A percentile compares a stretch with the other conserved stretches of the same genome.
Conservation (phyloP, 2,329 filamentous ascomycete species). For the Lasiodiplodia sp. region DNA sequence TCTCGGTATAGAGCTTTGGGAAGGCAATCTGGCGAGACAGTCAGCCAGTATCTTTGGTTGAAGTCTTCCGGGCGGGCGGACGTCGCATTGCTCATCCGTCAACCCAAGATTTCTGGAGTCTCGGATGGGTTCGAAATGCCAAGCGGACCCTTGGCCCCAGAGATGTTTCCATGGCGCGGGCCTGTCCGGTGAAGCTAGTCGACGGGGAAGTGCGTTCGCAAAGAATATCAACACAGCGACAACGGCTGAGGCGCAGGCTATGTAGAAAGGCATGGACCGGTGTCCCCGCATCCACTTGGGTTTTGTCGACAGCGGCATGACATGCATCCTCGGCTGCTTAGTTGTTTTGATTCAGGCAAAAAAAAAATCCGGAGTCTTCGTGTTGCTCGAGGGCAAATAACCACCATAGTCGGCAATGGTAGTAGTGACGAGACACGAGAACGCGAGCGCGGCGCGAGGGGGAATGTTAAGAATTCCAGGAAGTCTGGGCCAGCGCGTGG, state of each 20-base stretch:
- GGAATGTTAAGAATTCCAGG: too few species aligned
- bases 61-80: not conserved
- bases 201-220: not conserved
- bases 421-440: too few species aligned
- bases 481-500: too few species aligned
- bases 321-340: not conserved
- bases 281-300: slow-evolving; percentile 2
- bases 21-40: slow-evolving; percentile 9
- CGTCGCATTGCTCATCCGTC: slow-evolving; percentile 26
- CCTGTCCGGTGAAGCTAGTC: not conserved
- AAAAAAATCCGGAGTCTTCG: not conserved
- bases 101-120: slow-evolving; percentile 24
- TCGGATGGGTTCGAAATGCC: slow-evolving; percentile 12
- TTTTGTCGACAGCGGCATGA: not conserved
- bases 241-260: not conserved
- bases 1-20: slow-evolving; percentile 12
- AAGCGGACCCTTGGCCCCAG: not conserved
- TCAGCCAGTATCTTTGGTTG: not conserved
- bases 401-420: too few species aligned
- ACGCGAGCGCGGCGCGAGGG: too few species aligned
- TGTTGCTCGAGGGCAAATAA: not conserved
- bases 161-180: not conserved
- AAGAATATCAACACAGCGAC: not conserved
- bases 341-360: too few species aligned
- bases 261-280: not conserved